Base-by-base conservation (phyloP, 352 stramenopile species). In the Phytophthora citricola region DNA sequence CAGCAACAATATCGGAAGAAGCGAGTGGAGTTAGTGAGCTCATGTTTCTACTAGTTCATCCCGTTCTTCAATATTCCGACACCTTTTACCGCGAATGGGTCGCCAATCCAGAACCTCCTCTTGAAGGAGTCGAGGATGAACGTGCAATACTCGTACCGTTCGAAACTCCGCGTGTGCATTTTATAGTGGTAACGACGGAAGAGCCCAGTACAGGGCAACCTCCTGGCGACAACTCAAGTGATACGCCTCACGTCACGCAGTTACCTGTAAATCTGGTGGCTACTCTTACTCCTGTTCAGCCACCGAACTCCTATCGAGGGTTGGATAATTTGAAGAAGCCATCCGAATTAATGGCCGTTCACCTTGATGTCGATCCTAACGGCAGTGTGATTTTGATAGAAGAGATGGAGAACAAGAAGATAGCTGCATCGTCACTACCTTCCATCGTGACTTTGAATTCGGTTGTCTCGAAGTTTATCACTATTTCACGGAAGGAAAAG, bases 321-420 rank as follows among this genome's bases (percentile, higher is more conserved):
- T n/a, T 46, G 0, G 58, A 79, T 44, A 51, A 34, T 27, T 43
- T 70, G n/a, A 6, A n/a, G 9, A 68, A 76, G n/a, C 48, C 52
- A 5, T 60, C 54, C 27, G 26, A 20, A 9, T 32, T 63, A 29
- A 67, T 71, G 49, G 63, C 71, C 11, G 64, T 41, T 31, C 58
- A 75, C 11, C 67, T 79, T 9, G 55, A 52, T 0, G 66, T 85
- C 14, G 79, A 91, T 63, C 74, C 76, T 5, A 52, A 63, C 26
- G 80, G 83, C 10, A 88, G 80, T 32, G 63, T 87, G 11, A 44
- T 83, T 22, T 45, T 91, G 22, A 59, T 89, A 14, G 70, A 90
- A 63, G 78, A 89, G 15, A 17, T 49, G 9, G 40, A 55, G 34
- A 32, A 41, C 53, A 48, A 26, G 26, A 43, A 22, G 31, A 38